These are phyloP conservation scores for Rachicladosporium sp. DNA, from an alignment of 2,329 filamentous ascomycete genomes.

Conservation along the genomic window DNA sequence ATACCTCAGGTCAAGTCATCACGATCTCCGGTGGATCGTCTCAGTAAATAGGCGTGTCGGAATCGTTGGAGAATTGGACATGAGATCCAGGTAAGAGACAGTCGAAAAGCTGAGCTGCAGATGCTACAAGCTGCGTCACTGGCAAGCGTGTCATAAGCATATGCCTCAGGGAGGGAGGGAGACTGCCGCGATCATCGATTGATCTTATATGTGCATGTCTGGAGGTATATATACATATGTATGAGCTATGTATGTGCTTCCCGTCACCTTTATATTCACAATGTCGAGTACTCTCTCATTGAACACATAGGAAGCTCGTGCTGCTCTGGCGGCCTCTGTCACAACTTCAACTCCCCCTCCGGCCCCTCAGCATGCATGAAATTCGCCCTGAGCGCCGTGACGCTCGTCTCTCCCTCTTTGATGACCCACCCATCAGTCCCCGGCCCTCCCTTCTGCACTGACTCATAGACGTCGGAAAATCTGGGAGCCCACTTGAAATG, in stretches of 20 bases:
- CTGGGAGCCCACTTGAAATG: conserved; percentile 92
- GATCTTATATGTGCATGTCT: too few species aligned
- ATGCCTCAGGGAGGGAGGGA: too few species aligned
- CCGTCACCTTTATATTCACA: too few species aligned
- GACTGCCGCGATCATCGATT: too few species aligned
- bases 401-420: conserved; percentile 73
- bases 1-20: conserved; percentile 26
- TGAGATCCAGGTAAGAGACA: too few species aligned
- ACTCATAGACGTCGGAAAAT: conserved; percentile 76
- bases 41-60: conserved; percentile 15
- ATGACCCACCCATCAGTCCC: conserved; percentile 93
- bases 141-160: too few species aligned
- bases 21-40: conserved; percentile 31
- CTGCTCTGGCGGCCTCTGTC: neutral
- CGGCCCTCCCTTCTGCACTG: conserved; percentile 64
- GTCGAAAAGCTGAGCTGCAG: too few species aligned
- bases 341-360: conserved; percentile 68
- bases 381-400: conserved; percentile 84
- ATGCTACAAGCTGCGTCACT: too few species aligned
- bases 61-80: neutral
- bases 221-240: too few species aligned
- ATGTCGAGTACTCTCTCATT: too few species aligned
- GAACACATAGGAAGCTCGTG: too few species aligned
- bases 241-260: too few species aligned
- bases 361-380: conserved; percentile 67